Percentiles rank a stretch among this genome's conserved stretches.
phyloP scores from a whole-genome alignment of 805 yeast species.

The Starmerella apis region DNA sequence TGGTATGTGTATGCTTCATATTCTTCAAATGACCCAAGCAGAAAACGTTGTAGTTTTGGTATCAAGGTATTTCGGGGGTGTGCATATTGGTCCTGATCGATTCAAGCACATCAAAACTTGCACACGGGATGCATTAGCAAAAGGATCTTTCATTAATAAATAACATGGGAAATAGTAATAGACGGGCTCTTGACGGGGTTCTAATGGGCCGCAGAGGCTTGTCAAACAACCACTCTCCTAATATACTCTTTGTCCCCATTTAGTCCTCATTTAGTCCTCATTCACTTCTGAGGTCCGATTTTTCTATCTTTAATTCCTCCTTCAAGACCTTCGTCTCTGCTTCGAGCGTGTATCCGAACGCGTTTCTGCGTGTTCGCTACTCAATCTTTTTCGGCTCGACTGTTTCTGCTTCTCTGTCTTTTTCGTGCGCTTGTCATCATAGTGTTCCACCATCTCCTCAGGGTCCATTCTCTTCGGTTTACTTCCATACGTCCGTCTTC shows the following conservation, averaged over 20 bases:
- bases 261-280: no score
- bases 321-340: background rate
- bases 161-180: background rate
- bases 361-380: conserved; percentile 4
- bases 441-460: conserved; percentile 7
- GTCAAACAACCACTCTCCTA: no score
- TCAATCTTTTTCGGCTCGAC: background rate
- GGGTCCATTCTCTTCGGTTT: conserved; percentile 1
- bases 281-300: background rate
- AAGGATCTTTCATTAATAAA: conserved; percentile 43
- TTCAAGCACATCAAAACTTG: conserved; percentile 87
- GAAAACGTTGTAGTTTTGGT: conserved; percentile 82
- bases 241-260: no score
- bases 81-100: conserved; percentile 76
- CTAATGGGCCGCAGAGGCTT: no score
- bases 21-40: conserved; percentile 57
- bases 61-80: conserved; percentile 88
- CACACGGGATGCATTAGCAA: conserved; percentile 71
- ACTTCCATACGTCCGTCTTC: conserved; percentile 13
- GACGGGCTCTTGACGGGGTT: no score
- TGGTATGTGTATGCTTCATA: conserved; percentile 73
- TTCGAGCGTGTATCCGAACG: background rate
- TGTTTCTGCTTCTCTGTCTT: background rate
- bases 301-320: background rate
- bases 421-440: background rate